A percentile compares a stretch with the other conserved stretches of the same genome.
These are phyloP conservation scores for Globisporangium radiosum DNA, from an alignment of 352 stramenopile species.

Conservation along the genomic window DNA sequence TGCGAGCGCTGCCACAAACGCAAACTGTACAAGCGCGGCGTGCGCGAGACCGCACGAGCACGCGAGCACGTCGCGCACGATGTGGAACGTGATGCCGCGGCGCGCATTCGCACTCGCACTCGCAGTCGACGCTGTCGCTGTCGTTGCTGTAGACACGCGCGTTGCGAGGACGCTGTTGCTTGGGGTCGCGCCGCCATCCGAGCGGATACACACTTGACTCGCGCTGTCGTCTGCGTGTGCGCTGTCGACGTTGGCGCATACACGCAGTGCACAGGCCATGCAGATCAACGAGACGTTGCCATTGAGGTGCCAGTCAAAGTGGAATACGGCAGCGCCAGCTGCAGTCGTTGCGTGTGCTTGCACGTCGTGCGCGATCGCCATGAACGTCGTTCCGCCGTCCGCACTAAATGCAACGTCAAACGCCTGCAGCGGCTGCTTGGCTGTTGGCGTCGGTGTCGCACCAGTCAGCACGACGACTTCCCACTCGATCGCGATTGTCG, in stretches of 20 bases:
- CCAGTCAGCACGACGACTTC: constrained; percentile 8
- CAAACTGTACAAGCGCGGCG: constrained; percentile 29
- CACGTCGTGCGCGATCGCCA: constrained; percentile 22
- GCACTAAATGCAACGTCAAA: constrained; percentile 46
- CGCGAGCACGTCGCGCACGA: constrained; percentile 38
- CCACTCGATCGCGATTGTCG: constrained; percentile 37
- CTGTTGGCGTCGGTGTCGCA: constrained; percentile 13
- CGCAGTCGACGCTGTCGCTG: too few relatives aligned
- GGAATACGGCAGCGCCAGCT: constrained; percentile 15
- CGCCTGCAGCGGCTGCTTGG: constrained; percentile 14
- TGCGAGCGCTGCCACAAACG: constrained; percentile 30
- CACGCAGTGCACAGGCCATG: constrained; percentile 34
- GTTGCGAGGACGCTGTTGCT: neutral
- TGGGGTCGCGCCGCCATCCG: constrained; percentile 22
- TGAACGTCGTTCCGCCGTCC: constrained; percentile 25
- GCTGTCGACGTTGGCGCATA: constrained; percentile 20
- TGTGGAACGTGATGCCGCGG: constrained; percentile 32
- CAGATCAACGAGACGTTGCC: constrained; percentile 33
- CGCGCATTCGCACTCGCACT: neutral
- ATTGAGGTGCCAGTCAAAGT: constrained; percentile 40
- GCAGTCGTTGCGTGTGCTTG: neutral
- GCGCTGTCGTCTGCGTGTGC: constrained; percentile 2
- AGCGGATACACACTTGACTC: constrained; percentile 39
- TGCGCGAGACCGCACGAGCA: constrained; percentile 43
- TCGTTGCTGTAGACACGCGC: neutral